These are phyloP conservation scores for Voacanga thouarsii DNA, from an alignment of 257 asterid species.

Conservation along the genomic window DNA sequence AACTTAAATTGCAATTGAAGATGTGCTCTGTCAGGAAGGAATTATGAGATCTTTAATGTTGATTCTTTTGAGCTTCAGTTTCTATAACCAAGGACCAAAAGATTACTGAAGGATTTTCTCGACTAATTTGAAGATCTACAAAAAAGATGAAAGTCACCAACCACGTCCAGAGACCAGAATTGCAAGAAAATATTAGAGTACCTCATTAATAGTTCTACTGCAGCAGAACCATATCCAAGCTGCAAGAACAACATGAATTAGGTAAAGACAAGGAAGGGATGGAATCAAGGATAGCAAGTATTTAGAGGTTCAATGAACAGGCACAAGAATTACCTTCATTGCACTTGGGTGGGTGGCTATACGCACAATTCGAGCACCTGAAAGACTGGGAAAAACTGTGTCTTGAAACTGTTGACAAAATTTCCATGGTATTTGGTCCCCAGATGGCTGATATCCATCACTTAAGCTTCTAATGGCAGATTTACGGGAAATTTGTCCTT, in stretches of 20 bases:
- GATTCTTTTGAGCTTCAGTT: background rate
- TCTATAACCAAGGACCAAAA: background rate
- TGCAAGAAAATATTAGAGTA: slow-evolving; percentile 23
- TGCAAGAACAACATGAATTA: slow-evolving; percentile 37
- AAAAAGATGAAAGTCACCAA: slow-evolving; percentile 5
- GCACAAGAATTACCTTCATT: slow-evolving; percentile 68
- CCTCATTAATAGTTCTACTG: slow-evolving; percentile 79
- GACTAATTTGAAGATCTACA: background rate
- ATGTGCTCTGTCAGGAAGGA: background rate
- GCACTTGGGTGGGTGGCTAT: slow-evolving; percentile 98
- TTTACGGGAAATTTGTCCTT: slow-evolving; percentile 82
- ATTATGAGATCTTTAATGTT: background rate
- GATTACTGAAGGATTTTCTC: background rate
- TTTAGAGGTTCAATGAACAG: background rate
- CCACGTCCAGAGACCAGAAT: background rate
- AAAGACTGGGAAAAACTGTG: slow-evolving; percentile 74
- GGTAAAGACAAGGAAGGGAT: slow-evolving; percentile 5
- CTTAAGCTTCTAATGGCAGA: slow-evolving; percentile 66
- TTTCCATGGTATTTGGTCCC: slow-evolving; percentile 98
- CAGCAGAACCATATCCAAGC: slow-evolving; percentile 90
- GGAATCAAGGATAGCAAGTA: background rate
- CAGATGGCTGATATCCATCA: slow-evolving; percentile 72
- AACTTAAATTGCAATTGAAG: background rate
- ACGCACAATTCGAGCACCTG: slow-evolving; percentile 97
- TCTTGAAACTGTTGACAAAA: slow-evolving; percentile 73